A percentile compares a stretch with the other conserved stretches of the same genome.
phyloP scores from a whole-genome alignment of 805 yeast genomes.

The Sugiyamaella lignohabitans region DNA sequence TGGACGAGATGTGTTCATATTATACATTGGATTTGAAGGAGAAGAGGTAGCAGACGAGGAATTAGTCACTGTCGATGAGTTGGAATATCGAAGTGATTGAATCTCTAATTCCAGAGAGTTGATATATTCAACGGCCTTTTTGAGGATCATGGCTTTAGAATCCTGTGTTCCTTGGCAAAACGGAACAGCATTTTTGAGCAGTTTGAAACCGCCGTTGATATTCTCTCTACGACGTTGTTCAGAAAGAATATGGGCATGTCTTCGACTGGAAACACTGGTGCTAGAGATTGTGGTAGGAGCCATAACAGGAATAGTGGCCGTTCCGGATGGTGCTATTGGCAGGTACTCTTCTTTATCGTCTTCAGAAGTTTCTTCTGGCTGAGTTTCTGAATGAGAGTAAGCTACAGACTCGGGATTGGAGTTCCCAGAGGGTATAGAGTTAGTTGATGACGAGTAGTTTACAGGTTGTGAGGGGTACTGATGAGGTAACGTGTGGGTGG shows the following conservation, averaged over 20 bases:
- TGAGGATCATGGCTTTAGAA: constrained; percentile 41
- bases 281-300: constrained; percentile 22
- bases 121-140: constrained; percentile 40
- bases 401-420: neutral
- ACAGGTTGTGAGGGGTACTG: neutral
- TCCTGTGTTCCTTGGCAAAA: constrained; percentile 37
- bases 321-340: neutral
- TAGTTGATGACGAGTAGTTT: neutral
- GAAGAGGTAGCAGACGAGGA: no score
- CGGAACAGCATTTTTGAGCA: constrained; percentile 36
- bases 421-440: neutral
- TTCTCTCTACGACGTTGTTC: constrained; percentile 43
- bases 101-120: constrained; percentile 32
- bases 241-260: constrained; percentile 40
- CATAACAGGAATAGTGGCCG: constrained; percentile 17
- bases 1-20: neutral
- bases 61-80: neutral
- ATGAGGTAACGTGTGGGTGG: no score
- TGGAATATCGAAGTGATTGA: constrained; percentile 10
- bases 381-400: no score
- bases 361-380: neutral
- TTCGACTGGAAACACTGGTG: constrained; percentile 22
- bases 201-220: constrained; percentile 42
- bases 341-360: neutral
- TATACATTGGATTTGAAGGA: neutral